Base-by-base conservation (phyloP, 192 early-diverging fungal species). In the Dissophora globulifera region DNA sequence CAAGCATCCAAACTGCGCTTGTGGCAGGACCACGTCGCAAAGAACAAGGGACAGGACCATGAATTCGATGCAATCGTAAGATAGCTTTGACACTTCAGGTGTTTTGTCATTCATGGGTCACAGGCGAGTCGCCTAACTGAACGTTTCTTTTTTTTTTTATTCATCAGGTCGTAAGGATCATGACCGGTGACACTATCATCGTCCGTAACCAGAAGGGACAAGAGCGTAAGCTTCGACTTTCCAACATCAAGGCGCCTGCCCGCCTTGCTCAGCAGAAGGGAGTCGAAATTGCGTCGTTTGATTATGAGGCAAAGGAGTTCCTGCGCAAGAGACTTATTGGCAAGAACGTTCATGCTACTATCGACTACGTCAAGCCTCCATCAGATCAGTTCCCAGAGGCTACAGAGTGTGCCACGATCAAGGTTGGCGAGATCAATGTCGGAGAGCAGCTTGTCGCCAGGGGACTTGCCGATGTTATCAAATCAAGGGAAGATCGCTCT, bases 291-390 rank as follows among this genome's bases (percentile, higher is more conserved):
- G 88, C 88, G 11, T 91, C 90, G 9, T 97, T 95, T 76, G 86
- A 93, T 33, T 88, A 89, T 69, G 92, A 97, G 56, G 95, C 96
- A 17, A 89, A 89, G 67, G 97, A 99, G 74, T 88, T 89, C 56
- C 84, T 99, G 43, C 90, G 97, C 31, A 91, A 92, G 61, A 85
- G 89, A 47, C 81, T 93, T 58, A 95, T 99, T 64, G 97, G 96
- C 27, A 93, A 93, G 72, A 83, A 84, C 30, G 97, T 82, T 42
- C 87, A 78, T 32, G 81, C 87, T 20, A 78, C 67, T 2, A 85
- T 96, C 50, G 97, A 97, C 69, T 99, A 94, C 74, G 75, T 90
- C 64, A 94, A 96, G 64, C 94, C 95, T n/a, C 91, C 96, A 4
- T 84, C 89, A 38, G 95, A 93, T 46, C 85, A 84, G 23, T 96